These are phyloP conservation scores for Biscogniauxia marginata DNA, from an alignment of 2,329 filamentous ascomycete genomes.

Conservation along the genomic window DNA sequence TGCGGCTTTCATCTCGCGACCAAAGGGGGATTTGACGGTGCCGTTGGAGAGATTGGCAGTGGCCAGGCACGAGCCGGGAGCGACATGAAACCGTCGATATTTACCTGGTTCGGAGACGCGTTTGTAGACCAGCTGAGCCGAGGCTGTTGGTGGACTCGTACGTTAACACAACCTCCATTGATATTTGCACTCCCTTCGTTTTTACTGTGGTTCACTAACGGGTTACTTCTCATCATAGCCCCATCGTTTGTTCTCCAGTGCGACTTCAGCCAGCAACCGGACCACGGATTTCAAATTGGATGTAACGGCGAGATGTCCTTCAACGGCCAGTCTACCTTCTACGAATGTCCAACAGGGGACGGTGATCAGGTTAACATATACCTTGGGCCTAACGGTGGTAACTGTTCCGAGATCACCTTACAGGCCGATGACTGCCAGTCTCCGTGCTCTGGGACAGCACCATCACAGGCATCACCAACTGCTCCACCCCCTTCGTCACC, in stretches of 20 bases:
- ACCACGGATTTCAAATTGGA: slow-evolving; percentile 54
- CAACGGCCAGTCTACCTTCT: slow-evolving; percentile 53
- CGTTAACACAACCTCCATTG: neutral
- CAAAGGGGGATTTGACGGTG: slow-evolving; percentile 47
- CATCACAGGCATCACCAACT: neutral
- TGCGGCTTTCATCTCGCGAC: slow-evolving; percentile 55
- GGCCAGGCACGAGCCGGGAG: slow-evolving; percentile 62
- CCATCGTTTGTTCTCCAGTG: slow-evolving; percentile 62
- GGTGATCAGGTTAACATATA: slow-evolving; percentile 57
- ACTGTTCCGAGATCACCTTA: slow-evolving; percentile 51
- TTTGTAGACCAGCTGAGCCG: slow-evolving; percentile 56
- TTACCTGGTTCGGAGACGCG: slow-evolving; percentile 53
- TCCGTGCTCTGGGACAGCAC: slow-evolving; percentile 8
- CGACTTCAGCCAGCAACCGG: slow-evolving; percentile 50
- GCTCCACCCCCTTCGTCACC: neutral
- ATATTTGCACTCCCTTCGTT: neutral
- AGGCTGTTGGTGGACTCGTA: slow-evolving; percentile 64
- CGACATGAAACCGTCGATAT: slow-evolving; percentile 45
- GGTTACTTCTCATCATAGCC: slow-evolving; percentile 32
- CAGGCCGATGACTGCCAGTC: slow-evolving; percentile 39
- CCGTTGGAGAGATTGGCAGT: slow-evolving; percentile 58
- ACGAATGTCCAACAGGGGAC: slow-evolving; percentile 58
- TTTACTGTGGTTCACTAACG: slow-evolving; percentile 15
- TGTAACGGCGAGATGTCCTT: slow-evolving; percentile 52
- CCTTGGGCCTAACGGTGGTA: slow-evolving; percentile 37